Evolutionary conservation across 441 rosid genomes (phyloP).

Genomic region (Mallotus japonicus): DNA sequence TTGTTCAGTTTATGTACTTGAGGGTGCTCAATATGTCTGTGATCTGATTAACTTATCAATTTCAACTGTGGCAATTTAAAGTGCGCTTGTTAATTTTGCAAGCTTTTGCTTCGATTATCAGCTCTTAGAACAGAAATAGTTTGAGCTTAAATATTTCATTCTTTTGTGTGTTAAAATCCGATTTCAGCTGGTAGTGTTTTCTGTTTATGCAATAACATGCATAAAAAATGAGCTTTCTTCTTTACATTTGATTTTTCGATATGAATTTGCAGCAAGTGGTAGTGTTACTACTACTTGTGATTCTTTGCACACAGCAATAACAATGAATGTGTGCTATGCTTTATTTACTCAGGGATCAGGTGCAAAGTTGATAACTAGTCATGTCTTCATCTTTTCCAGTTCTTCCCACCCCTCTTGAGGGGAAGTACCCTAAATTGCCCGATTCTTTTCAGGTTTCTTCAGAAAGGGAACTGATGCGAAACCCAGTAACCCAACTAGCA

Average conservation of each 20-base stretch:
- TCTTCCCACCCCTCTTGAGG: constrained; percentile 33
- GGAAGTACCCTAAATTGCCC: constrained; percentile 39
- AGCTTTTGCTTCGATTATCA: neutral
- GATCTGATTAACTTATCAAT: neutral
- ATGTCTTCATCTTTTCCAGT: constrained; percentile 51
- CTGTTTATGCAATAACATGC: neutral
- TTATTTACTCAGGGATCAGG: constrained; percentile 22
- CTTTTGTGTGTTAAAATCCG: no score
- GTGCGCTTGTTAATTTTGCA: neutral
- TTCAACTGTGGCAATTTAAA: neutral
- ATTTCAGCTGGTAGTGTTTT: neutral
- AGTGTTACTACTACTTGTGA: constrained; percentile 16
- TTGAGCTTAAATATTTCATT: neutral
- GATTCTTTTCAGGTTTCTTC: constrained; percentile 45
- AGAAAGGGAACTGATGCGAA: constrained; percentile 46
- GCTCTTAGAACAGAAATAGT: constrained; percentile 5
- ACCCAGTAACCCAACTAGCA: constrained; percentile 36
- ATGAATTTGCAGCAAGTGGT: neutral
- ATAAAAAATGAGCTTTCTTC: neutral
- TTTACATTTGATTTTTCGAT: neutral
- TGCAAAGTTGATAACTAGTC: constrained; percentile 23
- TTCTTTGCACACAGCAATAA: constrained; percentile 21
- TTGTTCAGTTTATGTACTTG: neutral
- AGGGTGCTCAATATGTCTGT: neutral
- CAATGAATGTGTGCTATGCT: constrained; percentile 16